These are phyloP conservation scores for Pachyrhizus erosus DNA, from an alignment of 306 rosid species.

Conservation along the genomic window DNA sequence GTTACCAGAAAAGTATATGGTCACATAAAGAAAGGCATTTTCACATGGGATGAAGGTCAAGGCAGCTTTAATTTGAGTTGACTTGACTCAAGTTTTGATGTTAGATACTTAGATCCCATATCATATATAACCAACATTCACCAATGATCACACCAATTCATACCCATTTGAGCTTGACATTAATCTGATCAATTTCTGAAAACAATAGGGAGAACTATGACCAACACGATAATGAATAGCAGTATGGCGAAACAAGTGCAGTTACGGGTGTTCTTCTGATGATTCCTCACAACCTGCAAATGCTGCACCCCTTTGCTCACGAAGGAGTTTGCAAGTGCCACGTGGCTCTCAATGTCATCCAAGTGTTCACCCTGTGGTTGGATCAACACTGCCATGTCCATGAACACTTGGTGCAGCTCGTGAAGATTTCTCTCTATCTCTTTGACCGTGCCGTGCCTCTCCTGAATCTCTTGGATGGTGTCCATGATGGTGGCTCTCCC, in stretches of 20 bases:
- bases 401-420: conserved; percentile 87
- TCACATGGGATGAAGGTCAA: not conserved
- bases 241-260: conserved; percentile 65
- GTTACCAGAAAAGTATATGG: no score
- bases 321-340: conserved; percentile 72
- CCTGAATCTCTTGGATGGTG: conserved; percentile 86
- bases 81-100: conserved; percentile 24
- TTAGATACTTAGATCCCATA: not conserved
- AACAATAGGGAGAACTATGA: conserved; percentile 60
- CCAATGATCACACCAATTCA: not conserved
- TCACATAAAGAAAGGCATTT: not conserved
- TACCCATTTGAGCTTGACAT: not conserved
- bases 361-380: conserved; percentile 80
- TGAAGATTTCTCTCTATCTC: conserved; percentile 83
- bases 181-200: conserved; percentile 15
- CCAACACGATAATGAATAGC: conserved; percentile 54
- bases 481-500: conserved; percentile 77
- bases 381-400: conserved; percentile 94
- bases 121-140: not conserved
- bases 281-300: conserved; percentile 54
- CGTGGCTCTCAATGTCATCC: conserved; percentile 84
- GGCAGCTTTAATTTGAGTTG: not conserved
- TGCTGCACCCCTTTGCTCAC: conserved; percentile 66
- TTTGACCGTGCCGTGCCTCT: conserved; percentile 81
- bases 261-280: conserved; percentile 71